phyloP scores from a whole-genome alignment of 305 asterid genomes.

The Euphrasia arctica region DNA sequence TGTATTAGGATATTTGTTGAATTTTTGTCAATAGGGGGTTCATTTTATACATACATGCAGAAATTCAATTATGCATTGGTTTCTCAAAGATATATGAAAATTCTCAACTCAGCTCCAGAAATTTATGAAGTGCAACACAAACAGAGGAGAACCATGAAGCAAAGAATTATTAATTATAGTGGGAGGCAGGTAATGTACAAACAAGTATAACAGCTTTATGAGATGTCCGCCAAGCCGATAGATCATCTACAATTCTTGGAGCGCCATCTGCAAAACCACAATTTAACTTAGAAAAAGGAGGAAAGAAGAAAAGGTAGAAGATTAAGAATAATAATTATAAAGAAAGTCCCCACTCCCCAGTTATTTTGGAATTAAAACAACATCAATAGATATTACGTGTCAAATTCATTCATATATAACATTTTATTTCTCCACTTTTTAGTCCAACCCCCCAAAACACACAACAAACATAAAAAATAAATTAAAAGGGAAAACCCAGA shows the following conservation, averaged over 20 bases:
- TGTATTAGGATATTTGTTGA: conserved; percentile 7
- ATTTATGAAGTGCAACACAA: conserved; percentile 16
- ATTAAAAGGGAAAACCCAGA: neutral
- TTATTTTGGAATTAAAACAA: conserved; percentile 5
- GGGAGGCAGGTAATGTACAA: conserved; percentile 75
- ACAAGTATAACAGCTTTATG: conserved; percentile 94
- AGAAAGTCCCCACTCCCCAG: conserved; percentile 5
- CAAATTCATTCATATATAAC: too few relatives aligned
- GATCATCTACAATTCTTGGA: conserved; percentile 59
- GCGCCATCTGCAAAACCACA: conserved; percentile 51
- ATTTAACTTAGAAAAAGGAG: conserved; percentile 19
- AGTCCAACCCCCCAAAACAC: neutral
- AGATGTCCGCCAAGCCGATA: conserved; percentile 49
- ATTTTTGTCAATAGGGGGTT: conserved; percentile 15
- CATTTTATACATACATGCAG: conserved; percentile 16
- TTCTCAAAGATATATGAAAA: conserved; percentile 3
- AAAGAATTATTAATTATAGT: conserved; percentile 19
- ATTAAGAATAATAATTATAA: conserved; percentile 5
- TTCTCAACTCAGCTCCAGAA: neutral
- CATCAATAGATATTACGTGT: too few relatives aligned
- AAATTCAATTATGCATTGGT: conserved; percentile 16
- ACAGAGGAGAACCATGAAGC: conserved; percentile 10
- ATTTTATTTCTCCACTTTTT: too few relatives aligned
- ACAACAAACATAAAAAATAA: neutral
- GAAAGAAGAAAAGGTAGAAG: conserved; percentile 16